These are phyloP conservation scores for Avena eriantha DNA, from an alignment of 176 grass and related monocot species.

Conservation along the genomic window DNA sequence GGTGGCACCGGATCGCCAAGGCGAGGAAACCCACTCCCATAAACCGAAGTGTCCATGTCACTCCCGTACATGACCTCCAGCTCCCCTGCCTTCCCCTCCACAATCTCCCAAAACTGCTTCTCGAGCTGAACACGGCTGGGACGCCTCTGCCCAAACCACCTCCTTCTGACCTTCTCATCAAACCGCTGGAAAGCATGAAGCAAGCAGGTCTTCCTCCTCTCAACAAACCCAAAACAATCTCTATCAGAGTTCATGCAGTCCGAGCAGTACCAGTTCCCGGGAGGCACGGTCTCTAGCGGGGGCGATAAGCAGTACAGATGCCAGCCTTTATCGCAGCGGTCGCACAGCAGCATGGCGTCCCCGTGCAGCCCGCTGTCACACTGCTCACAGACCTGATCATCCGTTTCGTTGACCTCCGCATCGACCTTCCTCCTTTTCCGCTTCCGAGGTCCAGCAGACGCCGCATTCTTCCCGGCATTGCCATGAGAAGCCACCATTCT, in stretches of 20 bases:
- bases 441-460: constrained; percentile 26
- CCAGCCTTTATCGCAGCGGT: constrained; percentile 90
- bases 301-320: constrained; percentile 88
- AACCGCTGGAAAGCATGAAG: constrained; percentile 66
- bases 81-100: constrained; percentile 83
- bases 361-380: constrained; percentile 88
- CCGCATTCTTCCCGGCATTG: neutral
- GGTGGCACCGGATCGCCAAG: constrained; percentile 53
- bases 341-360: constrained; percentile 87
- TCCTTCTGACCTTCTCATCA: constrained; percentile 75
- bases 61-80: constrained; percentile 95
- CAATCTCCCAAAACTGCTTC: constrained; percentile 95
- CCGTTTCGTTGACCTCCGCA: constrained; percentile 29
- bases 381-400: constrained; percentile 94
- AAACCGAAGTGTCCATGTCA: constrained; percentile 92
- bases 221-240: constrained; percentile 77
- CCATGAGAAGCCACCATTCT: neutral
- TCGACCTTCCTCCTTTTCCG: constrained; percentile 39
- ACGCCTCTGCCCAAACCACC: constrained; percentile 78
- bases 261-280: constrained; percentile 89
- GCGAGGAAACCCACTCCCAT: constrained; percentile 91
- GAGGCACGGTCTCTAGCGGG: constrained; percentile 65
- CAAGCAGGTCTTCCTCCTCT: constrained; percentile 68
- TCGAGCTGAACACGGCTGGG: constrained; percentile 71
- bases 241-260: constrained; percentile 84